Percentiles rank a stretch among this genome's conserved stretches.
phyloP scores from a whole-genome alignment of 2,329 filamentous ascomycete species.

The Arthrobotrys conoides region DNA sequence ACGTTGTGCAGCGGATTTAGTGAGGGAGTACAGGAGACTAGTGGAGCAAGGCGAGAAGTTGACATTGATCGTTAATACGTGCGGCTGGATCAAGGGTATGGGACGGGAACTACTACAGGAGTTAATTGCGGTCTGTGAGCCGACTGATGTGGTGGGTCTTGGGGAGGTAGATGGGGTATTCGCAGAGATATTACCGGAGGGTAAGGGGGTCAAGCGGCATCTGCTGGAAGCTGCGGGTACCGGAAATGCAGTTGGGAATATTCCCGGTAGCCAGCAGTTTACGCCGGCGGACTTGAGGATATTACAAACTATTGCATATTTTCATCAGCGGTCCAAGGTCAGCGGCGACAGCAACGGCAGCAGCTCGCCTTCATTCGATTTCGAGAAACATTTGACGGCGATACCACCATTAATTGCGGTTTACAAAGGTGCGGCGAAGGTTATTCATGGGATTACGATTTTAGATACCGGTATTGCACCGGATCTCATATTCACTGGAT shows the following conservation, averaged over 20 bases:
- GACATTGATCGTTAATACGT: slow-evolving; percentile 75
- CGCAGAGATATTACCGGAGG: slow-evolving; percentile 39
- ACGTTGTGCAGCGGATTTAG: slow-evolving; percentile 76
- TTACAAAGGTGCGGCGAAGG: slow-evolving; percentile 71
- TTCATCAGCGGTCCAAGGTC: slow-evolving; percentile 70
- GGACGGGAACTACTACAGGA: slow-evolving; percentile 76
- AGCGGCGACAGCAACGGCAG: neutral
- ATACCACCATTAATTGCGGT: slow-evolving; percentile 75
- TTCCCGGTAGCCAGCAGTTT: slow-evolving; percentile 69
- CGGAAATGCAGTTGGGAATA: slow-evolving; percentile 70
- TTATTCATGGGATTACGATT: slow-evolving; percentile 77
- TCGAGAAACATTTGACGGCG: slow-evolving; percentile 72
- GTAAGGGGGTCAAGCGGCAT: slow-evolving; percentile 27
- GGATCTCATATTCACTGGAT: slow-evolving; percentile 74
- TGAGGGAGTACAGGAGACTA: slow-evolving; percentile 71
- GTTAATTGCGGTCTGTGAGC: slow-evolving; percentile 72
- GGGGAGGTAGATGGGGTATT: slow-evolving; percentile 54
- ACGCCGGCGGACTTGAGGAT: slow-evolving; percentile 76
- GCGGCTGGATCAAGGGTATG: slow-evolving; percentile 80
- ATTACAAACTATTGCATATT: slow-evolving; percentile 86
- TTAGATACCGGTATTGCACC: slow-evolving; percentile 76
- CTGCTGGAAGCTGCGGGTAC: slow-evolving; percentile 16
- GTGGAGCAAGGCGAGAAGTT: slow-evolving; percentile 24
- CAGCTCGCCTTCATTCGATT: slow-evolving; percentile 56
- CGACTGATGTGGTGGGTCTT: slow-evolving; percentile 73